Percentiles rank a stretch among this genome's conserved stretches.
These are phyloP conservation scores for Taiozyma sp. DNA, from an alignment of 1,139 yeast species.

Conservation along the genomic window DNA sequence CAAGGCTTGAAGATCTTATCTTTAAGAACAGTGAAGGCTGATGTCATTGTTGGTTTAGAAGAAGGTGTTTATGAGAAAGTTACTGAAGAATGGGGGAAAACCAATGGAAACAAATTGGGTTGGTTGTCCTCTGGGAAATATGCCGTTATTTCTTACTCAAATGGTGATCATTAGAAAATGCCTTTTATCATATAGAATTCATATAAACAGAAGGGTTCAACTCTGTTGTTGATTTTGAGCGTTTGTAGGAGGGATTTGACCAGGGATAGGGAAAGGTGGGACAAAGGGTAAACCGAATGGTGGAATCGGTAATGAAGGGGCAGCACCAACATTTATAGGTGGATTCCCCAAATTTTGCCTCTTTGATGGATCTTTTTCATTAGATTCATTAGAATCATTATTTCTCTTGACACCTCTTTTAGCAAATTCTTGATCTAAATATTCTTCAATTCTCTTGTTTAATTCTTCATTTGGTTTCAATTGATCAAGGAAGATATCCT, in stretches of 20 bases:
- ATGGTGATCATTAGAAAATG: constrained; percentile 17
- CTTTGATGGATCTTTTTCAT: constrained; percentile 5
- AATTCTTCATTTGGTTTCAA: constrained; percentile 56
- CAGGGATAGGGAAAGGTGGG: constrained; percentile 10
- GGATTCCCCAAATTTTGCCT: constrained; percentile 11
- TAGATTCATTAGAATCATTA: constrained; percentile 6
- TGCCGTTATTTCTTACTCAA: constrained; percentile 73
- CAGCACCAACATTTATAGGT: neutral
- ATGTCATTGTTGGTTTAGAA: constrained; percentile 84
- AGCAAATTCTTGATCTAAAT: constrained; percentile 31
- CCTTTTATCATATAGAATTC: too few relatives aligned
- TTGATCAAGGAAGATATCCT: constrained; percentile 72
- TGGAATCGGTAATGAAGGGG: constrained; percentile 11
- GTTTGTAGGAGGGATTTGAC: neutral
- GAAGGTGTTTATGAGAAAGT: constrained; percentile 69
- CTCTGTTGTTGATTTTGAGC: neutral
- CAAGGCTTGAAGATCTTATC: constrained; percentile 60
- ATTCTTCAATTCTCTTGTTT: constrained; percentile 47
- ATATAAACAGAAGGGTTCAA: neutral
- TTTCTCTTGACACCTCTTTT: constrained; percentile 22
- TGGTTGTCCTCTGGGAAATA: constrained; percentile 92
- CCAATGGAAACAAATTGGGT: constrained; percentile 47
- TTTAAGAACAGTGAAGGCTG: constrained; percentile 93
- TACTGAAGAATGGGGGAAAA: constrained; percentile 45
- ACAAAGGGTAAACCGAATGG: constrained; percentile 10